Conservation (phyloP, 1,284 basidiomycete genomes). For the Cryptococcus sp. region DNA sequence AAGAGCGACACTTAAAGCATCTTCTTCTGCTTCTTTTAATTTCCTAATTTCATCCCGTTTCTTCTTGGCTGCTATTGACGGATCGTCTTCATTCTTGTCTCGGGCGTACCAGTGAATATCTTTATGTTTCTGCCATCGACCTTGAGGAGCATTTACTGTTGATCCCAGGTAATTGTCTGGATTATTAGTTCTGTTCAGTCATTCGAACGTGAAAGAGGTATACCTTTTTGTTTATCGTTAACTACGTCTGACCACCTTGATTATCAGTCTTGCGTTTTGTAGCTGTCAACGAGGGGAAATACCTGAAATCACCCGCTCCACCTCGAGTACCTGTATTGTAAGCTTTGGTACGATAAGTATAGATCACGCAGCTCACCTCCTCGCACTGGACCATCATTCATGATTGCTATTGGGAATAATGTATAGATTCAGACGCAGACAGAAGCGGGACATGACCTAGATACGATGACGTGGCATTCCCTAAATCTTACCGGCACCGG, state of each 20-base stretch:
- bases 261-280: too few species aligned
- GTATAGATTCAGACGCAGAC: neutral
- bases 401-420: conserved; percentile 3
- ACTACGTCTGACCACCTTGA: conserved; percentile 81
- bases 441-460: too few species aligned
- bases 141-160: conserved; percentile 85
- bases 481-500: neutral
- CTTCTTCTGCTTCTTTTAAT: conserved; percentile 80
- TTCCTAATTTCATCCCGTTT: conserved; percentile 62
- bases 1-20: conserved; percentile 75
- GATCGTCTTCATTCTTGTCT: conserved; percentile 53
- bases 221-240: conserved; percentile 85
- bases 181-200: neutral
- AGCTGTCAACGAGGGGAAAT: too few species aligned
- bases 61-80: conserved; percentile 43
- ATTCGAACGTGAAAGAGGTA: neutral
- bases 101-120: conserved; percentile 89
- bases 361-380: conserved; percentile 28
- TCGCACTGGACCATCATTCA: conserved; percentile 45
- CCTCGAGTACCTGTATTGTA: conserved; percentile 63
- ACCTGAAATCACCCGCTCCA: conserved; percentile 73
- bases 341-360: neutral
- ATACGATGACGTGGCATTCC: neutral
- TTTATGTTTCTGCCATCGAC: conserved; percentile 92
- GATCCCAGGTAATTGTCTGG: conserved; percentile 80